phyloP scores from a whole-genome alignment of 139 green algal species.

The Coccomyxa sp. region DNA sequence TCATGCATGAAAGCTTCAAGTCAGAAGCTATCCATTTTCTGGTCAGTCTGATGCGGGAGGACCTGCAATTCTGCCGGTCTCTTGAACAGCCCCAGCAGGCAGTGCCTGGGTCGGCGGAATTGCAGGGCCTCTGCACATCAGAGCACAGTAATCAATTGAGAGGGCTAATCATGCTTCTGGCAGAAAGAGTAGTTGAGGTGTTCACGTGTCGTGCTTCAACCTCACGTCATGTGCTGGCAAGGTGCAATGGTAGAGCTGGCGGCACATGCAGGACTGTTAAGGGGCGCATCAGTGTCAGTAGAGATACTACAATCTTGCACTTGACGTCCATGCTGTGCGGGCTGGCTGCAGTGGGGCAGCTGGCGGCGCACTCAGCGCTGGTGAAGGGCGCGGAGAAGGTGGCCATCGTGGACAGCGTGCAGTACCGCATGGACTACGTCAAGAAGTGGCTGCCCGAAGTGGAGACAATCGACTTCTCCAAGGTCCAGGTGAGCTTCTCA shows the following conservation, averaged over 20 bases:
- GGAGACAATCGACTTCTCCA: conserved; percentile 55
- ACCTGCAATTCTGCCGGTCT: too few relatives aligned
- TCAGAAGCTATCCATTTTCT: too few relatives aligned
- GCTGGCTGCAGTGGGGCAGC: conserved; percentile 65
- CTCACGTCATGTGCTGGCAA: background rate
- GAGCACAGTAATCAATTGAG: too few relatives aligned
- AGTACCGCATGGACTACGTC: conserved; percentile 52
- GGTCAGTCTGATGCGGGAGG: too few relatives aligned
- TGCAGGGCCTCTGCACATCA: background rate
- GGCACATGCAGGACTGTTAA: conserved; percentile 42
- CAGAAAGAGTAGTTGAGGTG: background rate
- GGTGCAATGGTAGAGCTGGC: conserved; percentile 59
- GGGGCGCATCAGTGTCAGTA: too few relatives aligned
- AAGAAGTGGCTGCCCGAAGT: conserved; percentile 27
- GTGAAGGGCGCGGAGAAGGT: conserved; percentile 39
- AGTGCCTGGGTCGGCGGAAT: background rate
- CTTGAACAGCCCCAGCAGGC: too few relatives aligned
- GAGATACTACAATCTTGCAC: too few relatives aligned
- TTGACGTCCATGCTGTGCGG: too few relatives aligned
- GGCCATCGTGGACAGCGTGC: conserved; percentile 57
- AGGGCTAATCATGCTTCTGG: background rate
- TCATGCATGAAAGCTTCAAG: background rate
- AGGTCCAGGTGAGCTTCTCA: too few relatives aligned
- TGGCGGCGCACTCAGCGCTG: conserved; percentile 57
- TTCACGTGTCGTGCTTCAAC: background rate